Evolutionary conservation across 352 stramenopile species (phyloP).

Genomic region (Phytophthora foliorum): DNA sequence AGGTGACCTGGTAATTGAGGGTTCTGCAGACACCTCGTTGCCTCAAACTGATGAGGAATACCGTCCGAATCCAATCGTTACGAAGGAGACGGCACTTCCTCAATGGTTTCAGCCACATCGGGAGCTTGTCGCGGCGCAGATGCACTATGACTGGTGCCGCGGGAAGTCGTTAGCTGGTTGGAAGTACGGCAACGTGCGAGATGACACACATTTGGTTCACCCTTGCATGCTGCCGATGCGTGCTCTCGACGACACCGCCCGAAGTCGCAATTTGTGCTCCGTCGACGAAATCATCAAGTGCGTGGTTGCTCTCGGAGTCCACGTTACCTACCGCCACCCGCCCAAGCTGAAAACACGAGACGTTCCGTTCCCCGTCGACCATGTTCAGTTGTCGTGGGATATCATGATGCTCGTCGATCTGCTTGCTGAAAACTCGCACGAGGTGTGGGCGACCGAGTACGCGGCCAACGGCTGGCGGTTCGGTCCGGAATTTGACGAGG

Average conservation of each 20-base stretch:
- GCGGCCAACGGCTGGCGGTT: slow-evolving; percentile 50
- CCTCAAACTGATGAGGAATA: slow-evolving; percentile 29
- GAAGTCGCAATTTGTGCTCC: slow-evolving; percentile 51
- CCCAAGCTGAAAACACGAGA: slow-evolving; percentile 30
- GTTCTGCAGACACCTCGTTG: background rate
- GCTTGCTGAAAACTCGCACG: slow-evolving; percentile 75
- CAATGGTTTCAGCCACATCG: slow-evolving; percentile 46
- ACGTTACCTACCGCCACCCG: slow-evolving; percentile 30
- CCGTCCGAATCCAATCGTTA: slow-evolving; percentile 52
- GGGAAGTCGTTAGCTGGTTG: slow-evolving; percentile 60
- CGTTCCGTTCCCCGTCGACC: slow-evolving; percentile 42
- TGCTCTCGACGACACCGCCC: slow-evolving; percentile 45
- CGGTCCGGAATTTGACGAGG: slow-evolving; percentile 50
- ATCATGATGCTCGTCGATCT: slow-evolving; percentile 75
- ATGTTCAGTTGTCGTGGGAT: slow-evolving; percentile 64
- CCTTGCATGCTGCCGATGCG: slow-evolving; percentile 67
- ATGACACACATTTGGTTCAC: slow-evolving; percentile 55
- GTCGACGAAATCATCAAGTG: slow-evolving; percentile 74
- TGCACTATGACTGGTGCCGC: slow-evolving; percentile 78
- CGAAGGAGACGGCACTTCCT: slow-evolving; percentile 37
- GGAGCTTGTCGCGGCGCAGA: slow-evolving; percentile 51
- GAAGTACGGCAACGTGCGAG: slow-evolving; percentile 45
- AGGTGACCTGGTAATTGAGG: slow-evolving; percentile 15
- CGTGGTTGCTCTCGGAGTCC: slow-evolving; percentile 63
- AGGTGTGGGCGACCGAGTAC: slow-evolving; percentile 72